Evolutionary conservation across 352 stramenopile species (phyloP), one percentile per base, ranked within the genome.

Genomic region (Globisporangium cystogenes): DNA sequence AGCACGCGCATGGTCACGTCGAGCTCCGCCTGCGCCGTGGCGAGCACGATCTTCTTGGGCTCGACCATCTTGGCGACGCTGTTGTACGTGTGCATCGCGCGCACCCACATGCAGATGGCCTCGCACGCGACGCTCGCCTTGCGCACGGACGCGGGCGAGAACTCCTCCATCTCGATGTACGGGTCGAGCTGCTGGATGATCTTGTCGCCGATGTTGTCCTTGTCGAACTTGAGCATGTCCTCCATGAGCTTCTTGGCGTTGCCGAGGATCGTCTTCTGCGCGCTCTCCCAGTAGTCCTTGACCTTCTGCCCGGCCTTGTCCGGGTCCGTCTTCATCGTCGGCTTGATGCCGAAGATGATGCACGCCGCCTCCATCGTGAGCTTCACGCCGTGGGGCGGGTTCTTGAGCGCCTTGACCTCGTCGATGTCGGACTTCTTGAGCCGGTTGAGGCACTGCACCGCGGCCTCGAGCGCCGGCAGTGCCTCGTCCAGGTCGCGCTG

Each of bases 311-410:
- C 70, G 16, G 88, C 70, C 59, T 96, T 96, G 55, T 98, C 90
- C 0, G 92, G 85, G 46, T 95, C 82, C 0, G 82, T 84, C 52
- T 94, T 93, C 60, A 92, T 86, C 7, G 73, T 76, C 1, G 83
- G 92, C 54, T 98, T 98, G 62, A 98, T 93, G 23, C 82, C 81
- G 60, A 98, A 98, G 68, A 97, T 97, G 56, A 98, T 97, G 52
- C 91, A 98, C 5, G 84, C 88, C 5, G 90, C 86, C 57, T 96
- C 84, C 86, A 97, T 96, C 2, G 90, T 97, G 14, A 96, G 64
- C 36, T 79, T 81, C 0, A 95, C 82, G n/a, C 80, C 81, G 26
- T 93, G 76, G 1, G 84, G 87, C 3, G 85, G 86, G 44, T 96
- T 96, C 62, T 93, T 94, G 8, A 95, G 68, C 0, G 84, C 80